These are phyloP conservation scores for Komagataea norvegica DNA, from an alignment of 1,139 yeast genomes.

Conservation along the genomic window DNA sequence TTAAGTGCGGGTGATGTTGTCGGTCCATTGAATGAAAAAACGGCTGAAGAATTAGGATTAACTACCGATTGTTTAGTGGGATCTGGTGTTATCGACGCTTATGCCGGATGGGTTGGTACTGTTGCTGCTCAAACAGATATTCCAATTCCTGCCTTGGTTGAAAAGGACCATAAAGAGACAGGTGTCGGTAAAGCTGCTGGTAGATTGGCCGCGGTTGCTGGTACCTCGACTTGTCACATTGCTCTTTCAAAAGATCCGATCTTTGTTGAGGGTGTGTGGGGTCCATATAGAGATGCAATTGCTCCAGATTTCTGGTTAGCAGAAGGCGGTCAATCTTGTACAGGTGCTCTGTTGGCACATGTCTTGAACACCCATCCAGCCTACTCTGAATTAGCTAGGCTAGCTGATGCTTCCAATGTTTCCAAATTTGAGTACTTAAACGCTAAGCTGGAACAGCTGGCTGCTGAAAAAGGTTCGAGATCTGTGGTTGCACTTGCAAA, in stretches of 20 bases:
- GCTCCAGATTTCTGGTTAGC: conserved; percentile 91
- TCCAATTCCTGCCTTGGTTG: conserved; percentile 93
- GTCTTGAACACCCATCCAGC: conserved; percentile 92
- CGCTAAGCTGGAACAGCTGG: conserved; percentile 63
- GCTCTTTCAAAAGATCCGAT: conserved; percentile 81
- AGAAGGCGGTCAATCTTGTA: conserved; percentile 98
- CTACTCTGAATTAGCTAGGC: conserved; percentile 57
- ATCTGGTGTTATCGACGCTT: conserved; percentile 94
- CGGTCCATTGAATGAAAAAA: conserved; percentile 57
- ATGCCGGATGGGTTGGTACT: conserved; percentile 98
- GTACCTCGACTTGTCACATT: conserved; percentile 95
- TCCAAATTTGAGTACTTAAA: conserved; percentile 83
- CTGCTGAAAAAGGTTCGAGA: conserved; percentile 50
- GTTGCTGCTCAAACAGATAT: conserved; percentile 97
- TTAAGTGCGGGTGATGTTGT: conserved; percentile 86
- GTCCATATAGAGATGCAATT: conserved; percentile 91
- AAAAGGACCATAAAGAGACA: conserved; percentile 67
- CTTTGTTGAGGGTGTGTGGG: conserved; percentile 97
- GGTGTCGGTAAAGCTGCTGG: conserved; percentile 65
- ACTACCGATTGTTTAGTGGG: conserved; percentile 81
- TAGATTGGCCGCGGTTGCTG: conserved; percentile 95
- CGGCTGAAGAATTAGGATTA: conserved; percentile 85
- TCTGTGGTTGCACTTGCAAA: conserved; percentile 78
- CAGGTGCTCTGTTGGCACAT: conserved; percentile 90
- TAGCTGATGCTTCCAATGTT: conserved; percentile 59